phyloP scores from a whole-genome alignment of 257 asterid genomes.

The Nyctanthes arbortristis region DNA sequence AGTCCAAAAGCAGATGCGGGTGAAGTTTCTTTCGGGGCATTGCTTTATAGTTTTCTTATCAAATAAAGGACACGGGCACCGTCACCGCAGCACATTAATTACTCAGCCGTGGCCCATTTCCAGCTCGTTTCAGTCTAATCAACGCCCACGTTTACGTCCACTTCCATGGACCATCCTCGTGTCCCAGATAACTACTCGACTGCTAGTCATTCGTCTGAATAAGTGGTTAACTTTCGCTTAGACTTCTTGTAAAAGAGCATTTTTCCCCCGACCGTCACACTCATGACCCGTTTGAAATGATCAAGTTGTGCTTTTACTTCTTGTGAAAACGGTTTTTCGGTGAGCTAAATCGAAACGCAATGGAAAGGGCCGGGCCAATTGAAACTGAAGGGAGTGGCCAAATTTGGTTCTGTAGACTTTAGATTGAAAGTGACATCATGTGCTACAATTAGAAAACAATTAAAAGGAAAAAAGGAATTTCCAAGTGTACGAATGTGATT shows the following conservation, averaged over 20 bases:
- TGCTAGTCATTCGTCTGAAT: no score
- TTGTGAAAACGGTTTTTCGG: no score
- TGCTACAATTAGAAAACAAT: not conserved
- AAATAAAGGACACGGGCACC: constrained; percentile 24
- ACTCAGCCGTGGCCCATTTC: not conserved
- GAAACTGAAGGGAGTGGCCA: not conserved
- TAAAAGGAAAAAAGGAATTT: constrained; percentile 7
- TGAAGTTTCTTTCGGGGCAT: not conserved
- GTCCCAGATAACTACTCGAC: no score
- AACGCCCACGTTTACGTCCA: not conserved
- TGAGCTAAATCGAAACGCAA: no score
- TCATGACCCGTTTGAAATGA: no score
- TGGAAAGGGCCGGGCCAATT: not conserved
- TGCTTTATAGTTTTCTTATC: constrained; percentile 10
- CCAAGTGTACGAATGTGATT: constrained; percentile 35
- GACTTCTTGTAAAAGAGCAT: no score
- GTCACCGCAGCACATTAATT: constrained; percentile 8
- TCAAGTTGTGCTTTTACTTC: no score
- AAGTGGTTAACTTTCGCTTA: no score
- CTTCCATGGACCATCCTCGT: no score
- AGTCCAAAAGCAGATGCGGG: not conserved
- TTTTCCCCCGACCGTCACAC: no score
- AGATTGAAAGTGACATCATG: constrained; percentile 57
- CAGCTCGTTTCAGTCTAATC: not conserved
- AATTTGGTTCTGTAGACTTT: constrained; percentile 39